phyloP scores from a whole-genome alignment of 208 protist species.

The Crithidia expoeki region DNA sequence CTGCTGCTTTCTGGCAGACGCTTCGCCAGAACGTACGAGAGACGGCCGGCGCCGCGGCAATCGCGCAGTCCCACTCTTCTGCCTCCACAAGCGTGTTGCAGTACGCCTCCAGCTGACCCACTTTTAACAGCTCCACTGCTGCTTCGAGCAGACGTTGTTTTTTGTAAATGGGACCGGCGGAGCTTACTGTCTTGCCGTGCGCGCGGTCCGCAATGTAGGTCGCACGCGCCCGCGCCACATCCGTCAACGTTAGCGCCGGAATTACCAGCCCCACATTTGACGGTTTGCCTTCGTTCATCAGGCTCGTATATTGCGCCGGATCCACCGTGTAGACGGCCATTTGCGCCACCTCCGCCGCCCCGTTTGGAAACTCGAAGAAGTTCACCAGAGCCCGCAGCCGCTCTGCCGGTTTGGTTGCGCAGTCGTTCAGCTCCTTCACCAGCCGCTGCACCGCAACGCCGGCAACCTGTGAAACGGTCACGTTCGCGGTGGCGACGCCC shows the following conservation, averaged over 20 bases:
- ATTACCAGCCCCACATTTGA: conserved; percentile 49
- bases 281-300: conserved; percentile 32
- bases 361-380: conserved; percentile 87
- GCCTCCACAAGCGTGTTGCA: conserved; percentile 85
- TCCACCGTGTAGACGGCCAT: conserved; percentile 49
- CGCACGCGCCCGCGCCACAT: conserved; percentile 42
- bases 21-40: conserved; percentile 88
- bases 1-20: conserved; percentile 66
- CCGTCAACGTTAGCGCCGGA: conserved; percentile 50
- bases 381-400: conserved; percentile 60
- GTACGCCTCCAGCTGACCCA: conserved; percentile 82
- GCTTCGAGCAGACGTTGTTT: conserved; percentile 71
- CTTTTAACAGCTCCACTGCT: conserved; percentile 65
- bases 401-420: conserved; percentile 49
- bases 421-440: conserved; percentile 54
- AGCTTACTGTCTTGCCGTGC: conserved; percentile 63
- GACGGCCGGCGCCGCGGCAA: conserved; percentile 86
- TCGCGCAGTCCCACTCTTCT: conserved; percentile 89
- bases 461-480: conserved; percentile 48
- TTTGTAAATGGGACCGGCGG: conserved; percentile 58
- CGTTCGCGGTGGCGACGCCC: conserved; percentile 35
- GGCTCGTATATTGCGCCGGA: conserved; percentile 38
- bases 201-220: conserved; percentile 72
- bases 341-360: conserved; percentile 64
- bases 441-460: conserved; percentile 63